Conservation (phyloP, 345 rosid genomes). For the Acer yangbiense region DNA sequence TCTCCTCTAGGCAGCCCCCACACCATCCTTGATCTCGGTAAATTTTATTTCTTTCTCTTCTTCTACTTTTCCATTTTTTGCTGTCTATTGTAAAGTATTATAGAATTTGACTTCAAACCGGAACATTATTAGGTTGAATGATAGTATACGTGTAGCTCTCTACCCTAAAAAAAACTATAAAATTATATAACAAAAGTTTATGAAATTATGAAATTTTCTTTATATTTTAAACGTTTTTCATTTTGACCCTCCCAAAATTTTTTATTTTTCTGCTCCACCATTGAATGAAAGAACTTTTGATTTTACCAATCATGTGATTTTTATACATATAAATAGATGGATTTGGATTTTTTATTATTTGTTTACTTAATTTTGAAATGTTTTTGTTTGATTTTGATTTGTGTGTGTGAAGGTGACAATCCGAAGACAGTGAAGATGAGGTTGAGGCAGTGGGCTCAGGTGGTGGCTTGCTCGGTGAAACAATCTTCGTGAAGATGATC, state of each 20-base stretch:
- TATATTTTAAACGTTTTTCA: no score
- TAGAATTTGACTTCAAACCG: neutral
- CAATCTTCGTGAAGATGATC: slow-evolving; percentile 46
- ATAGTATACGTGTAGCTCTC: no score
- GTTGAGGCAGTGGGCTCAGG: slow-evolving; percentile 92
- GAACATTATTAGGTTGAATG: no score
- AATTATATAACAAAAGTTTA: no score
- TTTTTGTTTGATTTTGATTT: neutral
- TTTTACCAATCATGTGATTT: neutral
- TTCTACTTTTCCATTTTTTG: neutral
- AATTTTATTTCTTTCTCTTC: neutral
- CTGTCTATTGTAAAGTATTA: neutral
- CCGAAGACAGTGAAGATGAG: slow-evolving; percentile 84
- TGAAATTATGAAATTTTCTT: no score
- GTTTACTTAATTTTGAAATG: neutral
- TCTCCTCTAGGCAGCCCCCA: slow-evolving; percentile 62
- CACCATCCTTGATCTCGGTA: slow-evolving; percentile 54
- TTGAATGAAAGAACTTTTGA: neutral
- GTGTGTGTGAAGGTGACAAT: slow-evolving; percentile 57
- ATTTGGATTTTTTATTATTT: neutral
- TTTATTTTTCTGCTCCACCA: no score
- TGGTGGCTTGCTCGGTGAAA: slow-evolving; percentile 90
- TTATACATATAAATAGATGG: neutral
- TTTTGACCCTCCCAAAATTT: no score
- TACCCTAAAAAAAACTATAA: no score